Evolutionary conservation across 2,329 filamentous ascomycete genomes (phyloP).

Genomic region (Alternaria gansuensis): DNA sequence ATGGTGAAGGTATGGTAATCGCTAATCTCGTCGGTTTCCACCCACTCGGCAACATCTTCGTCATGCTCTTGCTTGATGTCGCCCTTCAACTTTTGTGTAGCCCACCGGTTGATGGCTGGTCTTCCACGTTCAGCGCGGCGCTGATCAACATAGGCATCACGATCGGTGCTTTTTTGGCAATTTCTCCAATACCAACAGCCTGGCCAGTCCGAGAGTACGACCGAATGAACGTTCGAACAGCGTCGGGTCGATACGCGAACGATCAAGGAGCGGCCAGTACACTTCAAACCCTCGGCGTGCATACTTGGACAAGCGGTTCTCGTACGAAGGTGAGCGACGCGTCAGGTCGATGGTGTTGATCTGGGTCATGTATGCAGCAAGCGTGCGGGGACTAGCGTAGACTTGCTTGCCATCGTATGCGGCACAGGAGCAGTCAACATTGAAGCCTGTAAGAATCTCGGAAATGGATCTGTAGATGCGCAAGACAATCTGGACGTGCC

Average conservation of each 20-base stretch:
- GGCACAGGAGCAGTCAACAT: slow-evolving; percentile 83
- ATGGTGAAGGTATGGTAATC: slow-evolving; percentile 76
- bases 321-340: slow-evolving; percentile 83
- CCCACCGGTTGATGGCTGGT: slow-evolving; percentile 61
- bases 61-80: slow-evolving; percentile 81
- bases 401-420: slow-evolving; percentile 84
- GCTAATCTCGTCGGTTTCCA: slow-evolving; percentile 76
- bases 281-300: slow-evolving; percentile 85
- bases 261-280: slow-evolving; percentile 78
- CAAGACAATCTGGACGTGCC: slow-evolving; percentile 86
- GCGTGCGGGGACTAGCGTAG: slow-evolving; percentile 77
- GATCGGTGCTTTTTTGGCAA: slow-evolving; percentile 73
- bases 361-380: slow-evolving; percentile 83
- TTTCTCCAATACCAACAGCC: slow-evolving; percentile 80
- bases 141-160: slow-evolving; percentile 75
- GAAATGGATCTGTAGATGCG: slow-evolving; percentile 84
- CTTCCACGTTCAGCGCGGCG: slow-evolving; percentile 76
- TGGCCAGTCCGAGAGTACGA: slow-evolving; percentile 77
- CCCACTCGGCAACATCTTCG: slow-evolving; percentile 86
- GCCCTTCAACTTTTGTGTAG: slow-evolving; percentile 60
- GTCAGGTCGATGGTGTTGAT: slow-evolving; percentile 81
- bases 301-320: slow-evolving; percentile 84
- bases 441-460: slow-evolving; percentile 87
- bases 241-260: slow-evolving; percentile 80
- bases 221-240: slow-evolving; percentile 85